These are phyloP conservation scores for Penicillium digitatum DNA, from an alignment of 2,329 filamentous ascomycete species.

Conservation along the genomic window DNA sequence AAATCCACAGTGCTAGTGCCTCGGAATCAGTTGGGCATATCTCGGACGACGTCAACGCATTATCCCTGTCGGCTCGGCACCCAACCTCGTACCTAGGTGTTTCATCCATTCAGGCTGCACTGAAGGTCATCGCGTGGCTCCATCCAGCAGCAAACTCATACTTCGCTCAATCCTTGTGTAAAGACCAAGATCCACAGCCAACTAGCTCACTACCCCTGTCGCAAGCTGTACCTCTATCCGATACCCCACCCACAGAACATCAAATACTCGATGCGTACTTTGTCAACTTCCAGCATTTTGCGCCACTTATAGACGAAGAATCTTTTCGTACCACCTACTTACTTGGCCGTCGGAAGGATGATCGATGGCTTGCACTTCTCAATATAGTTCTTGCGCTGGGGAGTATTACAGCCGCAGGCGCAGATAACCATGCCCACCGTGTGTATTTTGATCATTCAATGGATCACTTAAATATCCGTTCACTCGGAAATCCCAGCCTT, in stretches of 20 bases:
- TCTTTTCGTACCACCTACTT: constrained; percentile 62
- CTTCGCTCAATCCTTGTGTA: constrained; percentile 37
- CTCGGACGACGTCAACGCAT: constrained; percentile 65
- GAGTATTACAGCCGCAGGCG: constrained; percentile 61
- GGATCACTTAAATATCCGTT: constrained; percentile 61
- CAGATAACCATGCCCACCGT: constrained; percentile 59
- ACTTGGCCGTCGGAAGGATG: constrained; percentile 59
- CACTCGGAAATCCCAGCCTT: constrained; percentile 64
- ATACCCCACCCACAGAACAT: constrained; percentile 54
- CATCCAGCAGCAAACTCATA: constrained; percentile 46
- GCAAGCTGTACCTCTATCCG: not conserved
- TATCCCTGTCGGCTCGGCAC: constrained; percentile 58
- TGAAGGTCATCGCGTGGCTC: constrained; percentile 61
- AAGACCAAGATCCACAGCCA: not conserved
- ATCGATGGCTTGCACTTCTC: constrained; percentile 64
- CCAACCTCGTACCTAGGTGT: constrained; percentile 64
- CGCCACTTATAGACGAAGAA: constrained; percentile 67
- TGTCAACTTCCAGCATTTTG: constrained; percentile 64
- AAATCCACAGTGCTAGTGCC: constrained; percentile 44
- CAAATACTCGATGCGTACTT: constrained; percentile 68
- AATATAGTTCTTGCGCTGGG: constrained; percentile 74
- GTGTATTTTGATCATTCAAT: constrained; percentile 65
- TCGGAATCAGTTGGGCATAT: constrained; percentile 55
- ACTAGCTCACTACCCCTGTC: constrained; percentile 26
- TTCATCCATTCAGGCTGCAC: constrained; percentile 68